Percentiles rank a stretch among this genome's conserved stretches.
Conservation (phyloP, 108 stramenopile species). For the Skeletonema potamos region DNA sequence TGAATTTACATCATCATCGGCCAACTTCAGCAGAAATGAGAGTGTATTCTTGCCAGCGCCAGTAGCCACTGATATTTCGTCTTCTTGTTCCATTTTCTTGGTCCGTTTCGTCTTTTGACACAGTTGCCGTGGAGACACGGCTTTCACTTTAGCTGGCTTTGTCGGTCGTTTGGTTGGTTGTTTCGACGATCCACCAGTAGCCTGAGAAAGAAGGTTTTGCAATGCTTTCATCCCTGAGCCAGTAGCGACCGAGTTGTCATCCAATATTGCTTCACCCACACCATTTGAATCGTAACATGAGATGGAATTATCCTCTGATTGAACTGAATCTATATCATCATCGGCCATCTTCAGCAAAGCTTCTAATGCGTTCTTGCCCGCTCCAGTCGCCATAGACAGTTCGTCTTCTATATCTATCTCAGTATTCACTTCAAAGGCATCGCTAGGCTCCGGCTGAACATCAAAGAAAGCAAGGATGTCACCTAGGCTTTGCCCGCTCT, state of each 20-base stretch:
- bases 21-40: constrained; percentile 16
- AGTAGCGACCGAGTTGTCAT: constrained; percentile 14
- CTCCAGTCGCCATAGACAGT: constrained; percentile 23
- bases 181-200: neutral
- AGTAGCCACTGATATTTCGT: constrained; percentile 23
- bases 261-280: neutral
- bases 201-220: constrained; percentile 7
- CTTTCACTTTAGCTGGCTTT: neutral
- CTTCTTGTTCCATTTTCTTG: neutral
- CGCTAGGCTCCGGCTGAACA: neutral
- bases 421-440: neutral
- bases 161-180: neutral
- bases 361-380: constrained; percentile 26
- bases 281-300: constrained; percentile 1
- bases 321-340: constrained; percentile 1
- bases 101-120: neutral
- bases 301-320: constrained; percentile 6
- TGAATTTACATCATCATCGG: constrained; percentile 2
- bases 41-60: constrained; percentile 29
- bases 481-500: neutral
- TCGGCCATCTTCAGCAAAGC: constrained; percentile 25
- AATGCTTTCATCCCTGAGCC: constrained; percentile 25
- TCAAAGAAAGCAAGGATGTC: neutral
- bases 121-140: neutral
- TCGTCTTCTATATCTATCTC: constrained; percentile 10